Base-by-base conservation (phyloP, 1,284 basidiomycete species). In the Heliocybe sulcata region DNA sequence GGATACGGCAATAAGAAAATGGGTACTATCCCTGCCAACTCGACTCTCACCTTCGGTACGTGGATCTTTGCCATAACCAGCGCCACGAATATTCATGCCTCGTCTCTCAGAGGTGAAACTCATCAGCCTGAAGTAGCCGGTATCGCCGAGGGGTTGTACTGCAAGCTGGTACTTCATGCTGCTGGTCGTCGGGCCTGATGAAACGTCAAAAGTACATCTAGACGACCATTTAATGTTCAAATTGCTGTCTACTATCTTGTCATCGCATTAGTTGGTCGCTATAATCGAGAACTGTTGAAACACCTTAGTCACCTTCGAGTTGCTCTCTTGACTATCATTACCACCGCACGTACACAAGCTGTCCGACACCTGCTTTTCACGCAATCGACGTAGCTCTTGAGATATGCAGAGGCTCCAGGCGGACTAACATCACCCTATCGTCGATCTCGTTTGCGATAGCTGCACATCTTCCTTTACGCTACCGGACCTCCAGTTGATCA, bases 1-100 rank as follows among this genome's bases (percentile, higher is more conserved):
- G 89, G 67, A 12, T 92, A 92, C 57, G 90, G 90, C 45, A 83
- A 81, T 59, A 75, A 74, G 60, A 77, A 75, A 53, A 66, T 64
- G 25, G 67, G 61, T 2, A 71, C 62, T 10, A 89, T 90, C 56
- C 90, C 89, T 55, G 60, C 79, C 31, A 86, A 85, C 65, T 81
- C 90, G 2, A 88, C 84, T 8, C 73, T 92, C 51, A 74, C 70
- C 55, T 92, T 92, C 61, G 89, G 88, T 90, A 61, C 29, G 29
- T 59, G 84, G 4, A n/a, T 42, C 20, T 49, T 29, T 8, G 20
- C 12, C 22, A 16, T 20, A 22, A 6, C 25, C 10, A 26, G 14
- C 45, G n/a, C 53, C 53, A 63, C 58, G 67, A 38, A 63, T 54
- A 54, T 31, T 52, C 29, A 31, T 31, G n/a, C 12, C 12, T 31